phyloP scores from a whole-genome alignment of 2,329 filamentous ascomycete species.

The Fusarium stilboides region DNA sequence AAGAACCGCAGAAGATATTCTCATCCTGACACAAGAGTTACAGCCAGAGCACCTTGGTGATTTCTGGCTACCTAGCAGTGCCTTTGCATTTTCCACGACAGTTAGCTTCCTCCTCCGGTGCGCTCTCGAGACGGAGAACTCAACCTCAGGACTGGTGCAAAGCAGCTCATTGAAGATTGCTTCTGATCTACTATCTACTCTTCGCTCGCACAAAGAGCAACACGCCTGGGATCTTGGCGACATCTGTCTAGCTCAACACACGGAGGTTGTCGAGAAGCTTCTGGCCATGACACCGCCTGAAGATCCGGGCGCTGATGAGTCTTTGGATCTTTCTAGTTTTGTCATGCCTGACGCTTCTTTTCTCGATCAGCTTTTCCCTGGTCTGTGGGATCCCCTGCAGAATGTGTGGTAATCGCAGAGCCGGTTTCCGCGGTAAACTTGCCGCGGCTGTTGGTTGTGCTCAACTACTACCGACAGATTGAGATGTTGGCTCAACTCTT shows the following conservation, averaged over 20 bases:
- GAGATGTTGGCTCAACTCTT: too few relatives aligned
- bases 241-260: slow-evolving; percentile 64
- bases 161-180: slow-evolving; percentile 61
- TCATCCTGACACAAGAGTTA: slow-evolving; percentile 63
- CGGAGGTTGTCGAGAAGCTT: slow-evolving; percentile 63
- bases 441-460: background rate
- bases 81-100: slow-evolving; percentile 65
- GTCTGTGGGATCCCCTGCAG: slow-evolving; percentile 57
- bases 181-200: slow-evolving; percentile 57
- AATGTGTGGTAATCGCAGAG: slow-evolving; percentile 49
- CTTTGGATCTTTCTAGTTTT: slow-evolving; percentile 49
- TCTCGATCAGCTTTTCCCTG: slow-evolving; percentile 55
- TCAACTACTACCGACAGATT: background rate
- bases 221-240: slow-evolving; percentile 66
- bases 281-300: slow-evolving; percentile 49
- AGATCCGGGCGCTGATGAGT: slow-evolving; percentile 34
- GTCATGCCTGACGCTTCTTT: slow-evolving; percentile 53
- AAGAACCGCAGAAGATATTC: slow-evolving; percentile 64
- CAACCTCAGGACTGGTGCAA: slow-evolving; percentile 53
- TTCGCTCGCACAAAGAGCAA: slow-evolving; percentile 58
- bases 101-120: slow-evolving; percentile 66
- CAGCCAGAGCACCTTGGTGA: slow-evolving; percentile 60
- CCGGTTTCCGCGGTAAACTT: slow-evolving; percentile 19
- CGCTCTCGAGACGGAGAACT: slow-evolving; percentile 61
- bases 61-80: slow-evolving; percentile 65